Conservation (phyloP, 768 basidiomycete genomes). For the Phlebiopsis flavidoalba region DNA sequence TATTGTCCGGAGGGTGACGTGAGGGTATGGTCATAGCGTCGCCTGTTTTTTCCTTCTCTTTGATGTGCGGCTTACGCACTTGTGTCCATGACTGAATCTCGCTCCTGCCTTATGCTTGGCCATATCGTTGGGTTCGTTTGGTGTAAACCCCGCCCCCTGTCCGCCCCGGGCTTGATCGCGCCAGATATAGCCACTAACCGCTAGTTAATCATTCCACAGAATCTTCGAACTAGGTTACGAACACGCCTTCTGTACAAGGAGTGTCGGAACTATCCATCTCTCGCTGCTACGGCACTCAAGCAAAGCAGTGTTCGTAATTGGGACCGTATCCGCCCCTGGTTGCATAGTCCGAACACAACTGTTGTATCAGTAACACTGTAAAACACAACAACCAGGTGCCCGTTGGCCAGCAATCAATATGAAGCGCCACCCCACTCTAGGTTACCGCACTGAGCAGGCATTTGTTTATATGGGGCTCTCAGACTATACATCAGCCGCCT, state of each 20-base stretch:
- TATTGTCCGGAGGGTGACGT: constrained; percentile 3
- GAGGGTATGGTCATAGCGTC: constrained; percentile 3
- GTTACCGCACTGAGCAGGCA: constrained; percentile 3
- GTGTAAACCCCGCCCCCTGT: not conserved
- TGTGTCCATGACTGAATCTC: not conserved
- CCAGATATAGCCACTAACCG: constrained; percentile 14
- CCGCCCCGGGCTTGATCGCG: constrained; percentile 7
- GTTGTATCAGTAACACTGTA: no score
- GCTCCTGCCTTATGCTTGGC: constrained; percentile 1
- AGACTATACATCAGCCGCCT: not conserved
- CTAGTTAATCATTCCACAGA: constrained; percentile 4
- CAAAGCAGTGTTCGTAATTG: constrained; percentile 6
- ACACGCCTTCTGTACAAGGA: constrained; percentile 5
- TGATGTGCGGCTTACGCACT: constrained; percentile 1
- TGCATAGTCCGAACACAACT: no score
- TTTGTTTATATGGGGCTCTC: constrained; percentile 1
- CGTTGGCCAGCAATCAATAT: constrained; percentile 4
- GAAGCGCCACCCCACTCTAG: constrained; percentile 1
- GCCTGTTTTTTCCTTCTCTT: not conserved
- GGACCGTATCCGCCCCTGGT: no score
- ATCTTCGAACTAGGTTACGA: constrained; percentile 4
- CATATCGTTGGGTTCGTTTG: constrained; percentile 2
- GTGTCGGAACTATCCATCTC: constrained; percentile 7
- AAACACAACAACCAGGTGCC: not conserved
- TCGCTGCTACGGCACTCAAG: no score